These are phyloP conservation scores for Yamadazyma kitorensis DNA, from an alignment of 805 yeast species.

Conservation along the genomic window DNA sequence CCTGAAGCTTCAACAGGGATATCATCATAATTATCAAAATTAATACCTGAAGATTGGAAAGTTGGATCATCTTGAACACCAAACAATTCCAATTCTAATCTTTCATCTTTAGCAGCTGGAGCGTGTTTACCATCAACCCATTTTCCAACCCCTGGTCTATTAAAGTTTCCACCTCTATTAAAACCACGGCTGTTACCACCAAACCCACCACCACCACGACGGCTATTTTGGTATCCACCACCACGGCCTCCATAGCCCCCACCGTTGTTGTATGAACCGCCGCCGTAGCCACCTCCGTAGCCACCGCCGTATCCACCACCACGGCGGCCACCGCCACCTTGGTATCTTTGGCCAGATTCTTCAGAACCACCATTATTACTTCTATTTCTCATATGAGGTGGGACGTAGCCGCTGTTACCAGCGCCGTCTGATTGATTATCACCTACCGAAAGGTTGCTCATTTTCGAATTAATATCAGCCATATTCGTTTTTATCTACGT, in stretches of 20 bases:
- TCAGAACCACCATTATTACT: slow-evolving; percentile 7
- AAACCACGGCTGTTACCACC: slow-evolving; percentile 17
- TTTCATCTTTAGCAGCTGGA: slow-evolving; percentile 71
- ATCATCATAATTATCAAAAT: slow-evolving; percentile 97
- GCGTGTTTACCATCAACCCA: slow-evolving; percentile 87
- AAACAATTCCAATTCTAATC: slow-evolving; percentile 74
- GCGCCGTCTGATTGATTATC: slow-evolving; percentile 9
- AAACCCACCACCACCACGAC: slow-evolving; percentile 24
- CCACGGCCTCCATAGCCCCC: slow-evolving; percentile 16
- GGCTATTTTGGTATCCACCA: slow-evolving; percentile 24
- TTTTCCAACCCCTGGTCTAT: slow-evolving; percentile 64
- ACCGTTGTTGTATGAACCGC: slow-evolving; percentile 19
- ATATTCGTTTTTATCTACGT: slow-evolving; percentile 28
- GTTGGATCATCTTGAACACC: slow-evolving; percentile 74
- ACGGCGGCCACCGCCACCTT: slow-evolving; percentile 7
- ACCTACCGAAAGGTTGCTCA: slow-evolving; percentile 53
- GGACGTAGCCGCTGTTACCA: slow-evolving; percentile 42
- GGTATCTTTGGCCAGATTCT: background rate
- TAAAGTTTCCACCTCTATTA: slow-evolving; percentile 22
- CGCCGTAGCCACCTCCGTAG: slow-evolving; percentile 15
- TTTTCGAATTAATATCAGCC: slow-evolving; percentile 58
- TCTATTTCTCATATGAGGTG: slow-evolving; percentile 45
- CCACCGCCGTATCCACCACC: slow-evolving; percentile 17
- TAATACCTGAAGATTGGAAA: slow-evolving; percentile 93
- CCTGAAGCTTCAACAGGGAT: slow-evolving; percentile 99